Percentiles rank a stretch among this genome's conserved stretches.
phyloP scores from a whole-genome alignment of 129 eudicot genomes.

The Chrysanthemum makinoi region DNA sequence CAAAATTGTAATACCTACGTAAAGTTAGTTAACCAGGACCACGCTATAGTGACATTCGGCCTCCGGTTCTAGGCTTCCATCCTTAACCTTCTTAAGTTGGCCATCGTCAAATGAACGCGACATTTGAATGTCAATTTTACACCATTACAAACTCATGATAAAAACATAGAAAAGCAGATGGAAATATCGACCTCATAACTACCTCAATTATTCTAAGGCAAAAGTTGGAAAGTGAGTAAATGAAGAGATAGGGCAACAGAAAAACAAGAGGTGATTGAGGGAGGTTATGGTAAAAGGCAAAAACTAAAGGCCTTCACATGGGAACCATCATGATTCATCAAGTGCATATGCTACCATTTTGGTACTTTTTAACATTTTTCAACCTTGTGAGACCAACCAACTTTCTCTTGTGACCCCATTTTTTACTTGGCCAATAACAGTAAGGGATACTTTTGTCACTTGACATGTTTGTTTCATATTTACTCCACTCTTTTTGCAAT shows the following conservation, averaged over 20 bases:
- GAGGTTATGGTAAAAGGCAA: slow-evolving; percentile 30
- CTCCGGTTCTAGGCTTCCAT: no score
- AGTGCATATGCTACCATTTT: slow-evolving; percentile 31
- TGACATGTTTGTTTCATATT: slow-evolving; percentile 12
- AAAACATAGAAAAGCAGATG: slow-evolving; percentile 4
- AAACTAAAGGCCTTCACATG: slow-evolving; percentile 41
- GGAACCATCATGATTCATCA: slow-evolving; percentile 42
- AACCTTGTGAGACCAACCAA: slow-evolving; percentile 25
- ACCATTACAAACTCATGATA: not conserved
- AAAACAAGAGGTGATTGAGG: slow-evolving; percentile 37
- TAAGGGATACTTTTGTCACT: slow-evolving; percentile 17
- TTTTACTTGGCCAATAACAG: slow-evolving; percentile 4
- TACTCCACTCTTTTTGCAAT: slow-evolving; percentile 15
- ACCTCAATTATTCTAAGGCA: slow-evolving; percentile 27
- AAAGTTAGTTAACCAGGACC: not conserved
- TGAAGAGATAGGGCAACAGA: slow-evolving; percentile 29
- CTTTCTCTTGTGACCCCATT: slow-evolving; percentile 21
- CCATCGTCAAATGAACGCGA: no score
- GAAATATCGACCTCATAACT: slow-evolving; percentile 32
- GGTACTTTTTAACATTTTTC: slow-evolving; percentile 24
- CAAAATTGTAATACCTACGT: not conserved
- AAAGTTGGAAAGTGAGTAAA: slow-evolving; percentile 30
- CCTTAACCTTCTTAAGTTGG: not conserved
- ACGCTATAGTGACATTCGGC: no score
- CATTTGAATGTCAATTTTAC: not conserved